These are phyloP conservation scores for Nicotiana sylvestris DNA, from an alignment of 257 asterid species.

Conservation along the genomic window DNA sequence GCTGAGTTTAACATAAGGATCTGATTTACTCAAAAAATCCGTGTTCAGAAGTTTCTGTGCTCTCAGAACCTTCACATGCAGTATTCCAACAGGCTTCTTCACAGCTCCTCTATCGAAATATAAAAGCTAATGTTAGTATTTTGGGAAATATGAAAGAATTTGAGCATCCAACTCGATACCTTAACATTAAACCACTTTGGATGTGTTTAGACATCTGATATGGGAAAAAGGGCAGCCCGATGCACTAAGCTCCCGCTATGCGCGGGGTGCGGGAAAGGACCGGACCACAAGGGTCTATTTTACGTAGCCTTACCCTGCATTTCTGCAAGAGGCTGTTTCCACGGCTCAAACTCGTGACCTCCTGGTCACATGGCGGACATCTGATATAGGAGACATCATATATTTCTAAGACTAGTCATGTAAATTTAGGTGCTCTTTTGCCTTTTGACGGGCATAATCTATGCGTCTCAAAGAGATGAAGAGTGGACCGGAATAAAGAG, in stretches of 20 bases:
- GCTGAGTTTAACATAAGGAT: slow-evolving; percentile 78
- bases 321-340: no score
- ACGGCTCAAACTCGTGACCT: no score
- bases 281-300: no score
- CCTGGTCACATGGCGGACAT: not conserved
- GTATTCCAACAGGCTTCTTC: slow-evolving; percentile 82
- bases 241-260: no score
- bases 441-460: not conserved
- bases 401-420: not conserved
- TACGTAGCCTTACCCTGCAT: no score
- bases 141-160: not conserved
- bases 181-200: not conserved
- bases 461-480: not conserved
- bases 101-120: slow-evolving; percentile 47
- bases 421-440: not conserved
- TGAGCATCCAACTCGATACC: not conserved
- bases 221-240: no score
- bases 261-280: no score
- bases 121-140: not conserved
- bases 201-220: not conserved
- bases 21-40: slow-evolving; percentile 66
- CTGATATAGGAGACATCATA: not conserved
- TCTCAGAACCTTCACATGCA: slow-evolving; percentile 64
- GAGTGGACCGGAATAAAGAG: not conserved
- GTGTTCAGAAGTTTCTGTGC: slow-evolving; percentile 57